These are phyloP conservation scores for Paspalum vaginatum DNA, from an alignment of 176 grass and related monocot species.

Conservation along the genomic window DNA sequence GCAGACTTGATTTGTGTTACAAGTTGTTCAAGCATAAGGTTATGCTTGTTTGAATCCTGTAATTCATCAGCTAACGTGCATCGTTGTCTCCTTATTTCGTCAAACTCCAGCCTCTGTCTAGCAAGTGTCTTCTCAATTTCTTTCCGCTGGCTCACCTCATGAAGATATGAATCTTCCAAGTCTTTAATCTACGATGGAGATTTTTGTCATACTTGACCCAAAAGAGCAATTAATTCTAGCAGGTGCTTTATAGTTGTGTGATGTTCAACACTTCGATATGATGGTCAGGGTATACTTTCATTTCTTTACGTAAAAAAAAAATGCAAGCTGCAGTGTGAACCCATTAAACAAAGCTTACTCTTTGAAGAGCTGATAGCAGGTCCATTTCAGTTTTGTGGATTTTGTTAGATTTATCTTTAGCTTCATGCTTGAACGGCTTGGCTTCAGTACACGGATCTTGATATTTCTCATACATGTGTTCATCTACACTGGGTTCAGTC, in stretches of 20 bases:
- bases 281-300: not conserved
- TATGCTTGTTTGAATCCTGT: conserved; percentile 34
- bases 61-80: conserved; percentile 31
- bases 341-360: conserved; percentile 46
- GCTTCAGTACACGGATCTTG: conserved; percentile 52
- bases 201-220: conserved; percentile 24
- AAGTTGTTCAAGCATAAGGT: conserved; percentile 28
- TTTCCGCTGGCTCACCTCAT: conserved; percentile 30
- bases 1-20: conserved; percentile 35
- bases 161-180: conserved; percentile 34
- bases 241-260: not conserved
- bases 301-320: conserved; percentile 1
- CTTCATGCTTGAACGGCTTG: conserved; percentile 46
- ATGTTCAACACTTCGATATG: not conserved
- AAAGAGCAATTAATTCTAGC: conserved; percentile 29
- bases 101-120: conserved; percentile 40
- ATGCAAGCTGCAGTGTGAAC: not conserved
- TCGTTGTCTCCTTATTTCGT: conserved; percentile 33
- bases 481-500: conserved; percentile 42
- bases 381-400: conserved; percentile 49
- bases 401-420: conserved; percentile 49
- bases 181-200: conserved; percentile 32
- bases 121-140: conserved; percentile 31
- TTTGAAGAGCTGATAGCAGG: conserved; percentile 50
- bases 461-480: conserved; percentile 40